Evolutionary conservation across 2,329 filamentous ascomycete genomes (phyloP), one percentile per base, ranked within the genome.

Genomic region (Thielaviopsis musarum): DNA sequence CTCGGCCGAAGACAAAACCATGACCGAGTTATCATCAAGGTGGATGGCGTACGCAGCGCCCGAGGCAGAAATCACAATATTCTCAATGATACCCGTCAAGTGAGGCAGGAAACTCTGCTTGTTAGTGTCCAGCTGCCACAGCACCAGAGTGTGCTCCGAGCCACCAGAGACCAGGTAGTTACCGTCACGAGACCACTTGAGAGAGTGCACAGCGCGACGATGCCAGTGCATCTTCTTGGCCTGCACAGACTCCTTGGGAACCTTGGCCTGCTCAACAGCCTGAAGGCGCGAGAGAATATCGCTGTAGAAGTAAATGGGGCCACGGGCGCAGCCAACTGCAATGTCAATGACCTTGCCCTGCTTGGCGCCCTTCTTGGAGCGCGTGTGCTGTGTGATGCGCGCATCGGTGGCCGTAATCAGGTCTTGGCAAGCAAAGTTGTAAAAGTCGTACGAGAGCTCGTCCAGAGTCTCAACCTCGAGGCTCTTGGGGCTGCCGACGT

Each of bases 161-260:
- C 93, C 93, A 67, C 93, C 93, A 60, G 93, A 97, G 57, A 98
- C 84, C 61, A 98, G 73, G 70, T 98, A 98, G 68, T 95, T 90
- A 88, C 91, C 91, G 76, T 98, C 93, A 65, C 77, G 77, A 15
- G 93, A 96, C 87, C 91, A 97, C 70, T 93, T 95, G 61, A 95
- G 77, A 10, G 88, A 80, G 65, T 87, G 84, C 9, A 96, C 90
- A 55, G 85, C 81, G 65, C 84, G 83, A 65, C 90, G 81, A 70
- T 98, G 93, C 93, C 93, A 98, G 70, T 97, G 93, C 58, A 91
- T 76, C 63, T 85, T 86, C 60, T 84, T 82, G 38, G 77, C 77
- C 62, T 77, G 75, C 24, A 81, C 68, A 21, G 79, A 75, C 49
- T 80, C 70, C 65, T 74, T 73, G 66, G 73, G 69, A 57, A 65